Evolutionary conservation across 2,329 filamentous ascomycete species (phyloP), one percentile per base, ranked within the genome.

Genomic region (Fusarium dimerum): DNA sequence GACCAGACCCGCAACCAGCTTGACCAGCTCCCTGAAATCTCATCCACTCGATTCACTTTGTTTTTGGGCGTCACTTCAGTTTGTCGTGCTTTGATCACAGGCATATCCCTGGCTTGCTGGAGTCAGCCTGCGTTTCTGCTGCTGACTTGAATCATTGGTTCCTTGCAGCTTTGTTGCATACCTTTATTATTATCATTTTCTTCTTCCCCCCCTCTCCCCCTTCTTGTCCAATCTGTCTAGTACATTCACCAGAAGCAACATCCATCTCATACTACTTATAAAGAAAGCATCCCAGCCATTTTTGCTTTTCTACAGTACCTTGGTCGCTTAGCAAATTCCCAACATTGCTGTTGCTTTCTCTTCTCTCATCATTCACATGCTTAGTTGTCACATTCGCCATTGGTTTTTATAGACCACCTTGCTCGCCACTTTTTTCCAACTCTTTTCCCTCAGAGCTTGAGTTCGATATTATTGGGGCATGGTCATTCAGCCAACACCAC

Each of bases 271-370:
- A 45, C 45, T 51, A 4, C 46, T 48, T 43, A 20, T 54, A 55
- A 60, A 59, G 51, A 46, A 54, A 49, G 52, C 47, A 48, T 45
- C 52, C 57, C 45, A 43, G 36, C 48, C 43, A 15, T 44, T 51
- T 57, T 63, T 63, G 57, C 60, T 63, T 60, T 60, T 59, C 48
- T 38, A 42, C 50, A 39, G 52, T 56, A 38, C 38, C 59, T 55
- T 44, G 30, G 11, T 40, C 47, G 17, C 40, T 54, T 44, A 41
- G 18, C 15, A 36, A 36, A 36, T 29, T 20, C 40, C 40, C 46
- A 41, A 39, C 45, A 48, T 45, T 54, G 44, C 41, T 50, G 32
- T 39, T 45, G 26, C 44, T 43, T 40, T 59, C 57, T 63, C 50
- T 51, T 61, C 46, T 45, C 56, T 58, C 57, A 40, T 50, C 45